These are phyloP conservation scores for Hanseniaspora hatyaiensis DNA, from an alignment of 805 yeast species.

Conservation along the genomic window DNA sequence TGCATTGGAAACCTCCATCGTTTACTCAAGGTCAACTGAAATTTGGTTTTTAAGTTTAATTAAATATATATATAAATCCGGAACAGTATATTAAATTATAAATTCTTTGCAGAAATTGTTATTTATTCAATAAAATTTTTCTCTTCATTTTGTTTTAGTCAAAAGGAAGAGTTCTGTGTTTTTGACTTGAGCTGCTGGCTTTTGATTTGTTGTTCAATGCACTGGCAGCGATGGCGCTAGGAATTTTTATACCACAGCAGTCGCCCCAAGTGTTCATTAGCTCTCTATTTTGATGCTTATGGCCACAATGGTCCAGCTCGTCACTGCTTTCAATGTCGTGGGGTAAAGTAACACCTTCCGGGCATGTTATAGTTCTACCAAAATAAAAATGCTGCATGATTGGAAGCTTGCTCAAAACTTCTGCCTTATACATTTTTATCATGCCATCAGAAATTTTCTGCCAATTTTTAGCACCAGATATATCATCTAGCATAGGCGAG, in stretches of 20 bases:
- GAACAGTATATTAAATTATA: background rate
- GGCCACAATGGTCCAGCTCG: conserved; percentile 30
- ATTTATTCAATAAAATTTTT: no score
- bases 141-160: conserved; percentile 35
- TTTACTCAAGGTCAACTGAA: conserved; percentile 88
- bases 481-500: conserved; percentile 93
- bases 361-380: conserved; percentile 58
- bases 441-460: conserved; percentile 82
- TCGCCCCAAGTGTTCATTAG: conserved; percentile 74
- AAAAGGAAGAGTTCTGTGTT: conserved; percentile 49
- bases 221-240: conserved; percentile 88
- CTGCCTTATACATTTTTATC: conserved; percentile 91
- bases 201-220: conserved; percentile 33
- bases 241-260: conserved; percentile 93
- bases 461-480: conserved; percentile 86
- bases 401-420: conserved; percentile 80
- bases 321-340: no score
- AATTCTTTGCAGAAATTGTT: no score
- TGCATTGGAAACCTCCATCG: conserved; percentile 90
- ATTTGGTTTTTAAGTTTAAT: conserved; percentile 43
- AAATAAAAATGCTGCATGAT: conserved; percentile 90
- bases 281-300: conserved; percentile 25
- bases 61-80: conserved; percentile 1
- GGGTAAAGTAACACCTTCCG: conserved; percentile 48
- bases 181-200: background rate